Base-by-base conservation (phyloP, 2,329 filamentous ascomycete species). In the Colletotrichum sp. region DNA sequence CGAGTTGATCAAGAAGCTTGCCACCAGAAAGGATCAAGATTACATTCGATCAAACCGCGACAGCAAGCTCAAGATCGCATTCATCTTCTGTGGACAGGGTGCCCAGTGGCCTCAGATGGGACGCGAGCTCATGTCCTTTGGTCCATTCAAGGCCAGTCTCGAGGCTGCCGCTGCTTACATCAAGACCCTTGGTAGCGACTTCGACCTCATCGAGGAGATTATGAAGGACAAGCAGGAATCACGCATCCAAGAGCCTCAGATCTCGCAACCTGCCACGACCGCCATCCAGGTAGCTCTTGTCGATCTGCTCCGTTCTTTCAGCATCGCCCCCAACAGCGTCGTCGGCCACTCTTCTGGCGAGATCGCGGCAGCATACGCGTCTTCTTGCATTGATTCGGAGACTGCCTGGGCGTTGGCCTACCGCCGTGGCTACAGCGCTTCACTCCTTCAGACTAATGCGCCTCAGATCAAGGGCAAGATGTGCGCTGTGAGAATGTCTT, bases 321-420 rank as follows among this genome's bases (percentile, higher is more conserved):
- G 78, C 12, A 79, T 88, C 36, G 66, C 60, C 1, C 84, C 86
- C 3, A 76, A 74, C 8, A 78, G 81, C 21, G 85, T 87, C 5
- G 80, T 88, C 9, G 87, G 87, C 1, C 87, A 89, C 76, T 88
- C 87, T 1, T 88, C 87, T 1, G 87, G 87, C 3, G 87, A 89
- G 70, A 85, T 89, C 36, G 87, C 87, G 1, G 87, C 87, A 8
- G 86, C 87, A 1, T 87, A 85, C 70, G 85, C 87, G 10, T 81
- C 80, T 1, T 84, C 82, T 0, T 81, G 82, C 18, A 80, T 89
- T 24, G 81, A 82, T 3, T 80, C 81, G 24, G 79, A 85, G 64
- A 80, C 80, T 8, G 87, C 87, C 6, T 88, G 86, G 85, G 80
- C 84, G 62, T 81, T 87, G 36, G 84, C 87, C 5, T 88, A 86